phyloP scores from a whole-genome alignment of 257 asterid species.

The Knoxia roxburghii region DNA sequence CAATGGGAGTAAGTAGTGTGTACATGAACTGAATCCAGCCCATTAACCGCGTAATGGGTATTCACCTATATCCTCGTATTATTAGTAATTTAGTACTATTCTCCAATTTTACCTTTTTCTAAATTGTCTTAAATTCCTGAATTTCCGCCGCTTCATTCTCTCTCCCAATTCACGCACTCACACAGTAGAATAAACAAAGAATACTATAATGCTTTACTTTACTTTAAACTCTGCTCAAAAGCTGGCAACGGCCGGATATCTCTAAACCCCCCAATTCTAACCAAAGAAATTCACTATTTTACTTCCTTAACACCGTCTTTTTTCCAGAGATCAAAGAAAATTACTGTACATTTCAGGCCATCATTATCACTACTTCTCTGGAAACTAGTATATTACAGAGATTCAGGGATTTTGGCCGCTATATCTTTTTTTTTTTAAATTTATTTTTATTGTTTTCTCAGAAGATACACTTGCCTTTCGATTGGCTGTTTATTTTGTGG shows the following conservation, averaged over 20 bases:
- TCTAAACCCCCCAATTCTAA: background rate
- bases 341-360: background rate
- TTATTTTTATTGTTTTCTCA: too few relatives aligned
- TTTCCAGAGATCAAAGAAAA: background rate
- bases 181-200: too few relatives aligned
- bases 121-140: slow-evolving; percentile 13
- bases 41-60: too few relatives aligned
- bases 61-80: slow-evolving; percentile 6
- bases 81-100: too few relatives aligned
- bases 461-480: background rate
- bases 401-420: slow-evolving; percentile 8
- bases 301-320: background rate
- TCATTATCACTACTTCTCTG: background rate
- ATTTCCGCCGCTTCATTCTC: slow-evolving; percentile 5
- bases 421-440: too few relatives aligned
- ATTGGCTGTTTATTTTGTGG: background rate
- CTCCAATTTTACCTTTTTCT: background rate
- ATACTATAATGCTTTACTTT: background rate
- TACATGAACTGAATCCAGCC: too few relatives aligned
- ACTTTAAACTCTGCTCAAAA: background rate
- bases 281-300: background rate
- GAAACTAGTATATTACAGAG: background rate
- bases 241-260: background rate
- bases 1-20: too few relatives aligned
- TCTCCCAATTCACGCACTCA: background rate